A percentile compares a stretch with the other conserved stretches of the same genome.
These are phyloP conservation scores for Brachypodium distachyon DNA, from an alignment of 202 grass and related monocot species.

Conservation along the genomic window DNA sequence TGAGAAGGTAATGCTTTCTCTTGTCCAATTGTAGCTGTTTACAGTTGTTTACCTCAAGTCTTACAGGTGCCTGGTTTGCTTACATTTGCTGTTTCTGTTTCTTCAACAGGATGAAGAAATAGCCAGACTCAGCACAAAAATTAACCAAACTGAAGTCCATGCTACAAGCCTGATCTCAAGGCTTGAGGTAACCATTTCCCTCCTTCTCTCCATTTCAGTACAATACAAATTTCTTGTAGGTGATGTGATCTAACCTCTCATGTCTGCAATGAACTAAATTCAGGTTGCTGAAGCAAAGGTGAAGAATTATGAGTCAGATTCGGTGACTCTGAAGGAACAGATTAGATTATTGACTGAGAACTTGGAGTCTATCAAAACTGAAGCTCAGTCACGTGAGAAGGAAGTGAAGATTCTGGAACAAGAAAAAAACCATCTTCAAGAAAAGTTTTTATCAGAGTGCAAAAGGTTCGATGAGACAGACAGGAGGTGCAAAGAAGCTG, in stretches of 20 bases:
- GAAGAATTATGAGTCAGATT: slow-evolving; percentile 57
- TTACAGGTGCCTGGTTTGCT: neutral
- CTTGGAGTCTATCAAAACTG: slow-evolving; percentile 62
- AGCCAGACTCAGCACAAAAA: slow-evolving; percentile 52
- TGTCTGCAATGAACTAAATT: slow-evolving; percentile 17
- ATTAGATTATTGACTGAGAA: slow-evolving; percentile 55
- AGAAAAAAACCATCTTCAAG: slow-evolving; percentile 92
- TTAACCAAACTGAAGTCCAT: slow-evolving; percentile 71
- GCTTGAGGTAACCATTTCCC: slow-evolving; percentile 41
- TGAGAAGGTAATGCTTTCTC: slow-evolving; percentile 49
- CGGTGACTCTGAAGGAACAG: slow-evolving; percentile 62
- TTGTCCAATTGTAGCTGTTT: too few species aligned
- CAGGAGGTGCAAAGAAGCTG: slow-evolving; percentile 83
- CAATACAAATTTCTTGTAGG: too few species aligned
- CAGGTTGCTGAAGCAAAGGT: slow-evolving; percentile 72
- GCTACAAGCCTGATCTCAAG: slow-evolving; percentile 56
- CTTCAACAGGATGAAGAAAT: slow-evolving; percentile 79
- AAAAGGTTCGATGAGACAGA: slow-evolving; percentile 83
- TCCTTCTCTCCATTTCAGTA: neutral
- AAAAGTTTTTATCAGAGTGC: slow-evolving; percentile 65
- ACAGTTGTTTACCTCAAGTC: neutral
- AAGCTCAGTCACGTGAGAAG: slow-evolving; percentile 67
- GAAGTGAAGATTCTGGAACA: slow-evolving; percentile 75
- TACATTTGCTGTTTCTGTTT: slow-evolving; percentile 14
- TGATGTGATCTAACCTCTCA: neutral